Conservation (phyloP, 441 rosid genomes). For the Mallotus japonicus region DNA sequence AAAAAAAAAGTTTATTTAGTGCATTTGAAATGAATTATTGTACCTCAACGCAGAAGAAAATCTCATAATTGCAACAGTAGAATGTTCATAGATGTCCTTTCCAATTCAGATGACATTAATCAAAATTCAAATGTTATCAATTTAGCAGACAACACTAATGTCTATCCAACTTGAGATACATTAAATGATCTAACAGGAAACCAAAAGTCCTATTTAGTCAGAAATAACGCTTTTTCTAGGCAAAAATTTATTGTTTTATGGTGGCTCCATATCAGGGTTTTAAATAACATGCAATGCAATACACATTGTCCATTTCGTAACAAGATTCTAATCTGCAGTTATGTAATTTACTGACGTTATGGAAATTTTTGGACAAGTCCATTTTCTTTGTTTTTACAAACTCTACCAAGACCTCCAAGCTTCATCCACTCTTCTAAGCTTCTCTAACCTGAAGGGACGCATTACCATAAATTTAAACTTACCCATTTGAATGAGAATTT, state of each 20-base stretch:
- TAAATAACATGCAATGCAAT: background rate
- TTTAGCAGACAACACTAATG: too few relatives aligned
- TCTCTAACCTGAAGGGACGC: background rate
- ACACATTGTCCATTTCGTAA: background rate
- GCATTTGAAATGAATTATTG: background rate
- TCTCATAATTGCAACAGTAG: background rate
- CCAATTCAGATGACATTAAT: background rate
- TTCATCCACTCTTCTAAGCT: background rate
- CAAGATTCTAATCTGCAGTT: too few relatives aligned
- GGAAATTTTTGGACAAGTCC: too few relatives aligned
- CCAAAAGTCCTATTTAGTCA: background rate
- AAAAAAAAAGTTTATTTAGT: background rate
- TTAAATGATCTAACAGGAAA: background rate
- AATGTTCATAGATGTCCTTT: background rate
- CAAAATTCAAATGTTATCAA: constrained; percentile 3
- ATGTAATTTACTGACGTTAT: too few relatives aligned
- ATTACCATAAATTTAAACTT: background rate
- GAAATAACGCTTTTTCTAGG: background rate
- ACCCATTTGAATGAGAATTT: background rate
- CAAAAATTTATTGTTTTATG: background rate
- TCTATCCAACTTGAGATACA: background rate
- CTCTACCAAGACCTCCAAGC: background rate
- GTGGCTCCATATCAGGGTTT: background rate
- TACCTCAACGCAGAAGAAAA: background rate
- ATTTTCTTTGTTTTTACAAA: background rate